Percentiles rank a stretch among this genome's conserved stretches.
Conservation (phyloP, 169 alveolate genomes). For the Eimeria brunetti region DNA sequence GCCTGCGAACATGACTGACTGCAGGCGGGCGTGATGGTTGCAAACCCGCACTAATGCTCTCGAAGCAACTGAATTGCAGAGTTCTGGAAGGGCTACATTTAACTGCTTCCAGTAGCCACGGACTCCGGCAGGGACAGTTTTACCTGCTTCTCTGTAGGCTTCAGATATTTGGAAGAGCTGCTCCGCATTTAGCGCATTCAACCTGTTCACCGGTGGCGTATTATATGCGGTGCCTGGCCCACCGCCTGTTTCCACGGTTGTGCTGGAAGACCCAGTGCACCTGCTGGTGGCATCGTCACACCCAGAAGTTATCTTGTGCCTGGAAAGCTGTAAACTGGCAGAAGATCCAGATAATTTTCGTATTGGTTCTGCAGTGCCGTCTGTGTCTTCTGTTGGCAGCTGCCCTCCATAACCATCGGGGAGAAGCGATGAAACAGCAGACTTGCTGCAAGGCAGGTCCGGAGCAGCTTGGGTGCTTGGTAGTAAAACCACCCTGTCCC, state of each 20-base stretch:
- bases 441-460: neutral
- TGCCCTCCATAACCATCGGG: slow-evolving; percentile 1
- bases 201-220: neutral
- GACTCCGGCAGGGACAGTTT: neutral
- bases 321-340: neutral
- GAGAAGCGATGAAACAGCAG: neutral
- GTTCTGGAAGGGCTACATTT: neutral
- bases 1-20: slow-evolving; percentile 13
- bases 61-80: neutral
- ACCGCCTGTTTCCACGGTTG: neutral
- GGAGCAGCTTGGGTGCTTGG: slow-evolving; percentile 11
- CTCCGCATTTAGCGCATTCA: neutral
- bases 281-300: neutral
- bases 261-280: neutral
- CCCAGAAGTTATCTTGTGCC: neutral
- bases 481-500: slow-evolving; percentile 56
- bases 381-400: neutral
- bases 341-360: neutral
- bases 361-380: neutral
- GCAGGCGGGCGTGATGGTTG: neutral
- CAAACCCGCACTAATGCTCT: neutral
- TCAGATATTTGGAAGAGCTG: slow-evolving; percentile 48
- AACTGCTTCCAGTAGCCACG: neutral
- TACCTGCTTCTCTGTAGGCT: slow-evolving; percentile 71
- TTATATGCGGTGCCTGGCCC: neutral